Percentiles rank a stretch among this genome's conserved stretches.
phyloP scores from a whole-genome alignment of 768 basidiomycete genomes.

The Termitomyces eurrhizus region DNA sequence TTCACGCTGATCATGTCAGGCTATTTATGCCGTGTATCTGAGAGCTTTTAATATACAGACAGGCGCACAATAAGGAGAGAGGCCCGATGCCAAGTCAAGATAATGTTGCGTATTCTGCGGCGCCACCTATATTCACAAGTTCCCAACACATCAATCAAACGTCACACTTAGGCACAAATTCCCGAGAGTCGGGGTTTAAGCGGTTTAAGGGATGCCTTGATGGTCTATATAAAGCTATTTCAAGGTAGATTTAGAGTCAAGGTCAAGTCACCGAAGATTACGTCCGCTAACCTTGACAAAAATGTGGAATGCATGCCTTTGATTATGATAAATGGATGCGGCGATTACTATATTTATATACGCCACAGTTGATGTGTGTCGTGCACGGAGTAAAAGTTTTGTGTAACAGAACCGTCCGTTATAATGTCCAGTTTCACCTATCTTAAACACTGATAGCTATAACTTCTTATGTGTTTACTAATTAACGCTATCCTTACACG shows the following conservation, averaged over 20 bases:
- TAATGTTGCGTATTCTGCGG: not conserved
- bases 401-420: not conserved
- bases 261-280: not conserved
- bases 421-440: not conserved
- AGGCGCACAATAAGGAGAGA: not conserved
- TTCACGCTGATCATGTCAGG: not conserved
- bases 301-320: no score
- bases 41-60: not conserved
- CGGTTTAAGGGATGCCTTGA: not conserved
- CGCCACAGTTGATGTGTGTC: not conserved
- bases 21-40: not conserved
- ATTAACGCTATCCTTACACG: not conserved
- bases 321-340: not conserved
- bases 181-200: not conserved
- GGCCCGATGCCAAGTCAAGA: not conserved
- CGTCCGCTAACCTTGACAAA: not conserved
- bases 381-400: no score
- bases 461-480: not conserved
- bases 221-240: not conserved
- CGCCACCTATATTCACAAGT: not conserved
- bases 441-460: not conserved
- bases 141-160: not conserved
- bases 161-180: not conserved
- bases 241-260: not conserved
- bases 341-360: not conserved